Evolutionary conservation across 1,284 basidiomycete genomes (phyloP).

Genomic region (Erythrobasidium hasegawianum): DNA sequence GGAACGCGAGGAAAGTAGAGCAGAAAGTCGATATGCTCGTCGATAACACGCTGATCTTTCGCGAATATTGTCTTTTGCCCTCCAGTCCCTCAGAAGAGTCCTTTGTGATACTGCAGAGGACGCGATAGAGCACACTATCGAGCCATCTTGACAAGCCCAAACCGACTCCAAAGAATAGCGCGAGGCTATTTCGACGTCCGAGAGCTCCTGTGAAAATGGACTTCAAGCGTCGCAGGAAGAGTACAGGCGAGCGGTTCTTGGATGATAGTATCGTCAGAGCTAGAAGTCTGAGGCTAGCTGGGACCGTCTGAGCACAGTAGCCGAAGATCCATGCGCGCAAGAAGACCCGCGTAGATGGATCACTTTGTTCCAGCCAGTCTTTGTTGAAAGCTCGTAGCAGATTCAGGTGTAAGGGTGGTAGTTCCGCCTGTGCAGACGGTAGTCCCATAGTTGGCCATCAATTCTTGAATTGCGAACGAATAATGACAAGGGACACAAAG

Average conservation of each 20-base stretch:
- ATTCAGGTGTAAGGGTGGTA: slow-evolving; percentile 23
- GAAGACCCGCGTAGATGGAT: slow-evolving; percentile 39
- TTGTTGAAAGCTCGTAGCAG: slow-evolving; percentile 14
- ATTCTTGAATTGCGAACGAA: too few relatives aligned
- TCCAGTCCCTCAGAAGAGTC: neutral
- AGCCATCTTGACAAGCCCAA: slow-evolving; percentile 39
- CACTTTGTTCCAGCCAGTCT: slow-evolving; percentile 10
- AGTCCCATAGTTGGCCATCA: too few relatives aligned
- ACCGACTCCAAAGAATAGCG: slow-evolving; percentile 34
- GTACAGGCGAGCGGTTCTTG: slow-evolving; percentile 19
- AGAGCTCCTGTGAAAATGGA: slow-evolving; percentile 3
- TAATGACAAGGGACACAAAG: too few relatives aligned
- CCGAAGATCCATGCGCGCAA: slow-evolving; percentile 38
- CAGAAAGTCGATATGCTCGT: slow-evolving; percentile 36
- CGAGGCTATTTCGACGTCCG: slow-evolving; percentile 25
- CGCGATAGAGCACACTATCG: slow-evolving; percentile 22
- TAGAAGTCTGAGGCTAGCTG: slow-evolving; percentile 32
- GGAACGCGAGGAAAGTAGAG: slow-evolving; percentile 38
- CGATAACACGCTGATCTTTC: slow-evolving; percentile 9
- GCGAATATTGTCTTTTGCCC: neutral
- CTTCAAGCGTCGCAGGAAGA: slow-evolving; percentile 1
- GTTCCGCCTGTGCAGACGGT: slow-evolving; percentile 3
- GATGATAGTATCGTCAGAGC: slow-evolving; percentile 12
- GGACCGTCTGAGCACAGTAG: slow-evolving; percentile 26
- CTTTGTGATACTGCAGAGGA: neutral